Percentiles rank a stretch among this genome's conserved stretches.
Conservation (phyloP, 148 eudicot genomes). For the Diospyros lotus region DNA sequence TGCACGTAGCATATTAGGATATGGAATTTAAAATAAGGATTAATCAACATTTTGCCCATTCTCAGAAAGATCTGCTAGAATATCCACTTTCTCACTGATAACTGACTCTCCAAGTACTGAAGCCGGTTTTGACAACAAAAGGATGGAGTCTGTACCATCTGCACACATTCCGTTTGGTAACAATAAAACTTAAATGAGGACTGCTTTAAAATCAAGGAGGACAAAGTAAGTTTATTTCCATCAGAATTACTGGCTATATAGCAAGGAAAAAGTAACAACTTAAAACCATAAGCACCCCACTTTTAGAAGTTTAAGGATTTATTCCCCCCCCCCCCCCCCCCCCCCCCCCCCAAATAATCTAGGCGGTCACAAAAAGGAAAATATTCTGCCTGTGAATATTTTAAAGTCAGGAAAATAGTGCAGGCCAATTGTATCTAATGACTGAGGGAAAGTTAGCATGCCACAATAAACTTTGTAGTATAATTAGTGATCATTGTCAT, state of each 20-base stretch:
- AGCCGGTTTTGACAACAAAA: neutral
- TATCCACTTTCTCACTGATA: constrained; percentile 8
- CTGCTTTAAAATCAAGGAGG: too few relatives aligned
- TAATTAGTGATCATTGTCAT: neutral
- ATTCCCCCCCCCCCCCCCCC: too few relatives aligned
- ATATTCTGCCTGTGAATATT: neutral
- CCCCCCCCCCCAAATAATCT: too few relatives aligned
- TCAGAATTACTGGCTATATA: too few relatives aligned
- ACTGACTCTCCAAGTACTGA: constrained; percentile 13
- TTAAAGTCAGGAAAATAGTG: neutral
- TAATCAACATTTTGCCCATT: constrained; percentile 9
- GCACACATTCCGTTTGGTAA: constrained; percentile 1
- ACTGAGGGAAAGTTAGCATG: neutral
- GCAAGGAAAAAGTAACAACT: too few relatives aligned
- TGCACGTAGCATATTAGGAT: too few relatives aligned
- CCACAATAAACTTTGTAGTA: neutral
- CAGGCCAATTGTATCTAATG: neutral
- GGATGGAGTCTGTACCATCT: constrained; percentile 13
- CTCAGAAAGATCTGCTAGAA: constrained; percentile 4
- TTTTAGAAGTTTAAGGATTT: too few relatives aligned
- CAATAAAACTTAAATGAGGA: neutral
- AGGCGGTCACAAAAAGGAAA: neutral
- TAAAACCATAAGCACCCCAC: too few relatives aligned
- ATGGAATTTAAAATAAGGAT: too few relatives aligned
- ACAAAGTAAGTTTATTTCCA: neutral